Evolutionary conservation across 164 flowering plant species (phyloP).

Genomic region (Kingdonia uniflora): DNA sequence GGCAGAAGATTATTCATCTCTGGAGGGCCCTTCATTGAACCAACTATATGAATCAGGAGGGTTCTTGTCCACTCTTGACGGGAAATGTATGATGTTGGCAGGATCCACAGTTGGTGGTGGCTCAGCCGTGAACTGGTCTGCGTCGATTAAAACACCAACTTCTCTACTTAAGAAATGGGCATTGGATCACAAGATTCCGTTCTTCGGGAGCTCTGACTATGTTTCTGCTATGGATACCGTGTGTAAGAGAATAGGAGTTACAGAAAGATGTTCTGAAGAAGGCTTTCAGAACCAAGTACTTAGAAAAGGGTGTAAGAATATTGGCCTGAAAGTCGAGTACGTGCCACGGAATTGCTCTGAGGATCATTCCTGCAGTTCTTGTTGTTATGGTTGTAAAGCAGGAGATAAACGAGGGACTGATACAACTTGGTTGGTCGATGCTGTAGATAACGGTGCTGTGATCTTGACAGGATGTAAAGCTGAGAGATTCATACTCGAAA

Average conservation of each 20-base stretch:
- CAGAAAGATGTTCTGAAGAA: constrained; percentile 36
- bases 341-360: constrained; percentile 57
- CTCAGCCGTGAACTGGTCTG: constrained; percentile 73
- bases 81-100: constrained; percentile 29
- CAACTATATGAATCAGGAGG: constrained; percentile 55
- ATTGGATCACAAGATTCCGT: constrained; percentile 21
- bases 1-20: constrained; percentile 36
- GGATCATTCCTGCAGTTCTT: constrained; percentile 57
- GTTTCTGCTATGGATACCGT: constrained; percentile 54
- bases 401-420: constrained; percentile 68
- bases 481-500: constrained; percentile 38
- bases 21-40: constrained; percentile 52
- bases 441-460: constrained; percentile 53
- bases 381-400: constrained; percentile 49
- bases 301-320: constrained; percentile 52
- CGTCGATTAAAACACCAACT: constrained; percentile 48
- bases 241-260: constrained; percentile 47
- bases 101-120: constrained; percentile 80
- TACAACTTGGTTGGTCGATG: constrained; percentile 71
- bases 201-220: constrained; percentile 37
- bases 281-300: constrained; percentile 62
- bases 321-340: constrained; percentile 36
- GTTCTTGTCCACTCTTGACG: constrained; percentile 25
- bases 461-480: constrained; percentile 66
- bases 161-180: constrained; percentile 49